phyloP scores from a whole-genome alignment of 1,284 basidiomycete species.

The Rhodotorula sp. region DNA sequence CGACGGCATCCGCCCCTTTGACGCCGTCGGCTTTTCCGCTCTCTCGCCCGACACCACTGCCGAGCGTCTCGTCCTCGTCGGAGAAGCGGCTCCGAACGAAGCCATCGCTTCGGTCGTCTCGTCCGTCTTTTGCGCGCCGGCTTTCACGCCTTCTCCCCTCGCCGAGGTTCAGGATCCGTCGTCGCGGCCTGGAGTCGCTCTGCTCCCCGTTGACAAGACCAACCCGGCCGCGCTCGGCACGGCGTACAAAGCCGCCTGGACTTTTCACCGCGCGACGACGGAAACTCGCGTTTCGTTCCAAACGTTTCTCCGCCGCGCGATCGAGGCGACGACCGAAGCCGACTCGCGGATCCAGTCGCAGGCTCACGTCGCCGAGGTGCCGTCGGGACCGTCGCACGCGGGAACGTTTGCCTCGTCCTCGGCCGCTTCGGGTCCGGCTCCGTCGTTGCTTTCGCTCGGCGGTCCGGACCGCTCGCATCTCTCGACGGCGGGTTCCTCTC shows the following conservation, averaged over 20 bases:
- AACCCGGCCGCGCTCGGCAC: conserved; percentile 23
- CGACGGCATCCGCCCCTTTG: neutral
- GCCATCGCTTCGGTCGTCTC: conserved; percentile 24
- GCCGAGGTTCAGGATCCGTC: neutral
- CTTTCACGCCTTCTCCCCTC: neutral
- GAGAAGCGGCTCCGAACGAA: conserved; percentile 16
- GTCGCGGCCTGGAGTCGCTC: neutral
- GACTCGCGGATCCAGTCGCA: no score
- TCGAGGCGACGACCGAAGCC: neutral
- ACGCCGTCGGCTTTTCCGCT: conserved; percentile 13
- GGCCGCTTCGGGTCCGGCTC: neutral
- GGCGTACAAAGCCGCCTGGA: conserved; percentile 36
- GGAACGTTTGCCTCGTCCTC: neutral
- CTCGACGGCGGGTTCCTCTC: neutral
- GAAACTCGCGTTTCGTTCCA: neutral
- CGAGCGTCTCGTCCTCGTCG: conserved; percentile 24
- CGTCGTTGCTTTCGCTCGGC: neutral
- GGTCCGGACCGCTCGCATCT: neutral
- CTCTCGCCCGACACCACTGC: conserved; percentile 5
- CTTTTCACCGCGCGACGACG: neutral
- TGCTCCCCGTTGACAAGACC: neutral
- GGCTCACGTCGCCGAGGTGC: neutral
- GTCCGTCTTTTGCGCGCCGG: conserved; percentile 19
- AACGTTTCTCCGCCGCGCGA: neutral
- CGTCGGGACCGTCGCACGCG: neutral